Conservation (phyloP, 345 rosid genomes). For the Barbarea vulgaris region DNA sequence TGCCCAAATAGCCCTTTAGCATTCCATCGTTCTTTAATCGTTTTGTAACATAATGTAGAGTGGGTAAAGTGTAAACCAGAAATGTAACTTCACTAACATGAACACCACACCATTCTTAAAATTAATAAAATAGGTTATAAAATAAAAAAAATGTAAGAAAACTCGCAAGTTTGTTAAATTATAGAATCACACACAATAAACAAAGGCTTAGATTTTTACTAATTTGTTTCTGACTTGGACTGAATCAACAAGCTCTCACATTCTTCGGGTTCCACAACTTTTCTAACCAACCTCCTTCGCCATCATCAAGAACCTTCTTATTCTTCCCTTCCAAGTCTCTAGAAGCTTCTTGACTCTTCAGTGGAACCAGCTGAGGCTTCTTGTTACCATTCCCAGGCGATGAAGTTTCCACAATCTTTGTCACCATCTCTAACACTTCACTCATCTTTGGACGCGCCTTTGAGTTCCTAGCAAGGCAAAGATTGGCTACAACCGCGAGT, state of each 20-base stretch:
- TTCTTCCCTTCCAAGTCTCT: constrained; percentile 25
- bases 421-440: constrained; percentile 77
- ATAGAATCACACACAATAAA: not conserved
- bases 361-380: constrained; percentile 39
- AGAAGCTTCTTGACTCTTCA: constrained; percentile 44
- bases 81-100: no score
- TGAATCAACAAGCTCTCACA: constrained; percentile 42
- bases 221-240: not conserved
- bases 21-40: no score
- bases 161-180: not conserved
- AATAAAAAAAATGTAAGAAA: not conserved
- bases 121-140: not conserved
- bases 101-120: not conserved
- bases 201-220: not conserved
- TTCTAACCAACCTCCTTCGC: constrained; percentile 47
- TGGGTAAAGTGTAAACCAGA: no score
- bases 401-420: constrained; percentile 48
- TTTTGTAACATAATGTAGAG: no score
- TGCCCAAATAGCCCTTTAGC: no score
- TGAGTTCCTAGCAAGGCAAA: constrained; percentile 65
- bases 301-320: constrained; percentile 43
- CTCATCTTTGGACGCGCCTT: constrained; percentile 91
- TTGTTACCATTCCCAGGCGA: constrained; percentile 35
- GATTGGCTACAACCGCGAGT: constrained; percentile 71
- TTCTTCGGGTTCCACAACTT: constrained; percentile 52